Evolutionary conservation across 2,329 filamentous ascomycete genomes (phyloP), one percentile per base, ranked within the genome.

Genomic region (Arthrobotrys conoides): DNA sequence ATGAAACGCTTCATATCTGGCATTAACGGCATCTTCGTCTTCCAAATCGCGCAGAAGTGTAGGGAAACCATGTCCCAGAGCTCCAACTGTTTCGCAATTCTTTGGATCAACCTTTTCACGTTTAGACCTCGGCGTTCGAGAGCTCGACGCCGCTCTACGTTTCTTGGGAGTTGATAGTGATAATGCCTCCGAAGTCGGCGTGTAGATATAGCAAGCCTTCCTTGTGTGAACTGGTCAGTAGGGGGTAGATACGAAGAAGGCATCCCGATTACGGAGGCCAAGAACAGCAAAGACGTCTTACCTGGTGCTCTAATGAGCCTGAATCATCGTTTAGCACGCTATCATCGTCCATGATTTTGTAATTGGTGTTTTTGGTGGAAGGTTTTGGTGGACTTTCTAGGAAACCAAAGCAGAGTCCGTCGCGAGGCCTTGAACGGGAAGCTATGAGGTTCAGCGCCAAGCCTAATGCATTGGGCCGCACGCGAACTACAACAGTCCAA

Each of bases 1-100:
- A 64, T 89, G 85, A 83, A 90, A 95, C 2, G 89, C 85, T 55
- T 86, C 84, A 82, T 90, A 87, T 22, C 93, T 87, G 65, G 90
- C 84, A 6, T 83, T 83, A 22, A 88, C 86, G 68, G 86, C 87
- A 36, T 86, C 85, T 1, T 85, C 81, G 53, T 83, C 84, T 83
- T 92, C 90, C 0, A 84, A 82, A 2, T 89, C 89, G 73, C 87
- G 86, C 6, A 92, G 84, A 18, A 91, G 85, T 6, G 87, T 84
- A 20, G 87, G 85, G 75, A 90, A 91, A 38, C 75, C 75, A 57
- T 64, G 44, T 48, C 59, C 61, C 44, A 30, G 59, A 30, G 14
- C 48, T 30, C 44, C 68, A 79, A 67, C 51, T 63, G 5, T 46
- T 67, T 53, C 53, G 66, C 51, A 66, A 72, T 72, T 67, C 12